A percentile compares a stretch with the other conserved stretches of the same genome.
Conservation (phyloP, 192 early-diverging fungal species). For the Funneliformis geosporum region DNA sequence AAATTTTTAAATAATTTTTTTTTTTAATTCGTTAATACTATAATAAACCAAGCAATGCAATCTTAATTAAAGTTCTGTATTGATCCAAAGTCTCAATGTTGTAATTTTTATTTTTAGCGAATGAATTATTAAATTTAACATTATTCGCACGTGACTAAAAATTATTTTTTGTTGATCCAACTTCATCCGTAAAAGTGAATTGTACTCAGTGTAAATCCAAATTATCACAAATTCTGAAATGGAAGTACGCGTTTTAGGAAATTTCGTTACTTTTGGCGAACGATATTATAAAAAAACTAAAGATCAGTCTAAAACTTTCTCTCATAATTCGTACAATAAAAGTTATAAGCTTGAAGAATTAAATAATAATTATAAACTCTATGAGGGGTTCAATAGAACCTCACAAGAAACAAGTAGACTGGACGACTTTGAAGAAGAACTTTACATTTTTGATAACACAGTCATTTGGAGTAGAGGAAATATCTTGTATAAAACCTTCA, state of each 20-base stretch:
- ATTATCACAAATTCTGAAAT: background rate
- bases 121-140: too few relatives aligned
- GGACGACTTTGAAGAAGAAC: conserved; percentile 42
- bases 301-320: background rate
- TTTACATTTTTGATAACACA: conserved; percentile 34
- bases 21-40: too few relatives aligned
- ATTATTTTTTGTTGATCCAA: background rate
- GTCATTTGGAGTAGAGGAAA: conserved; percentile 45
- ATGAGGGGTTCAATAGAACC: background rate
- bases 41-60: too few relatives aligned
- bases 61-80: too few relatives aligned
- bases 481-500: conserved; percentile 40
- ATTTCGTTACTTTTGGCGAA: conserved; percentile 29
- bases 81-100: too few relatives aligned
- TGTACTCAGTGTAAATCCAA: background rate
- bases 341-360: background rate
- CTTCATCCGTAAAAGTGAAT: background rate
- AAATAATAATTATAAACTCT: conserved; percentile 11
- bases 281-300: background rate
- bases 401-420: background rate
- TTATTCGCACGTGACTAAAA: too few relatives aligned
- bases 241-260: conserved; percentile 31
- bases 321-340: background rate
- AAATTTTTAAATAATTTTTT: too few relatives aligned
- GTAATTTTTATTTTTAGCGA: too few relatives aligned